Evolutionary conservation across 257 asterid genomes (phyloP).

Genomic region (Fraxinus excelsior): DNA sequence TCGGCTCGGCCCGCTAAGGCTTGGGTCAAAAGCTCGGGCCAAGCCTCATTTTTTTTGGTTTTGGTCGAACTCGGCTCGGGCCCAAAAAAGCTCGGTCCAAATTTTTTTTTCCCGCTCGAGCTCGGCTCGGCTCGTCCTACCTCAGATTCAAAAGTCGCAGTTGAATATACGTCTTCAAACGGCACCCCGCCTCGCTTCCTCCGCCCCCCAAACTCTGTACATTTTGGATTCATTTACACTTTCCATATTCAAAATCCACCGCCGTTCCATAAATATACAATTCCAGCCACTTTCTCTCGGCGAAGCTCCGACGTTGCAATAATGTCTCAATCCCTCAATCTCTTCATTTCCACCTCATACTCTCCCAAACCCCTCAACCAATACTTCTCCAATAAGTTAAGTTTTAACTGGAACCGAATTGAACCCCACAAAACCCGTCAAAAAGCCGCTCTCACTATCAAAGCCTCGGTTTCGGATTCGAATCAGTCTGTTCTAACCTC

Average conservation of each 20-base stretch:
- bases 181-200: not conserved
- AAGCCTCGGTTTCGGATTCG: slow-evolving; percentile 35
- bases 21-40: too few relatives aligned
- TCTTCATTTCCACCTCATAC: slow-evolving; percentile 46
- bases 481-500: slow-evolving; percentile 34
- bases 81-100: too few relatives aligned
- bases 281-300: slow-evolving; percentile 4
- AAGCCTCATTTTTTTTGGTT: too few relatives aligned
- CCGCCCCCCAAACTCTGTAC: slow-evolving; percentile 1
- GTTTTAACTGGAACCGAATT: slow-evolving; percentile 6
- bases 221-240: not conserved
- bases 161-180: too few relatives aligned
- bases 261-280: not conserved
- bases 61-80: too few relatives aligned
- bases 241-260: not conserved
- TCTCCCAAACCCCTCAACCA: slow-evolving; percentile 40
- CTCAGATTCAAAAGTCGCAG: too few relatives aligned
- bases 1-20: too few relatives aligned
- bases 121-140: too few relatives aligned
- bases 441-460: slow-evolving; percentile 24
- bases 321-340: slow-evolving; percentile 16
- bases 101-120: too few relatives aligned
- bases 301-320: slow-evolving; percentile 21
- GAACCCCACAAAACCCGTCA: slow-evolving; percentile 21
- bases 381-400: slow-evolving; percentile 12